Conservation (phyloP, 306 rosid species). For the Vigna unguiculata region DNA sequence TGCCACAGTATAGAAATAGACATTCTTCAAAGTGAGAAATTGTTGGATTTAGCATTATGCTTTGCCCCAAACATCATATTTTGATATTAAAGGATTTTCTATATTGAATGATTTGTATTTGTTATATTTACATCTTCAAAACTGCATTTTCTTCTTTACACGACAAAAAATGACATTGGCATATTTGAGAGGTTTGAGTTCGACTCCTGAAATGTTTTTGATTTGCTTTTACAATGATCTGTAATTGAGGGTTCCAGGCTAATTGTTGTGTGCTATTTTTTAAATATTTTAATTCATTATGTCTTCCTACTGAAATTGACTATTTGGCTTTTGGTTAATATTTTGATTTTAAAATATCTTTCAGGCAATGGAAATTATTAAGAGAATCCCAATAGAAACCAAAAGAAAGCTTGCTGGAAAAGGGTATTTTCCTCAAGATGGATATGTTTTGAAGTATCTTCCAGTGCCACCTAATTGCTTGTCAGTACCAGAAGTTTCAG, state of each 20-base stretch:
- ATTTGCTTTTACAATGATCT: constrained; percentile 18
- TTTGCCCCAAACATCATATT: not conserved
- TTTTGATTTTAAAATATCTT: constrained; percentile 39
- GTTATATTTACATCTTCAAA: not conserved
- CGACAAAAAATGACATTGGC: constrained; percentile 17
- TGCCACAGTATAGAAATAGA: constrained; percentile 2
- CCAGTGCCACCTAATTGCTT: constrained; percentile 98
- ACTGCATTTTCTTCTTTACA: not conserved
- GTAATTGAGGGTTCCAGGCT: constrained; percentile 3
- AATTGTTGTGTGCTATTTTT: not conserved
- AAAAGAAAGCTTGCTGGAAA: constrained; percentile 71
- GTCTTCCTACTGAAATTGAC: constrained; percentile 22
- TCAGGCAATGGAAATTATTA: constrained; percentile 80
- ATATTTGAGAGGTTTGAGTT: constrained; percentile 29
- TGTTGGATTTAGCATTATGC: constrained; percentile 3
- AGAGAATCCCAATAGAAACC: constrained; percentile 71
- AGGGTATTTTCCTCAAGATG: constrained; percentile 92
- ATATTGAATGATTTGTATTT: constrained; percentile 9
- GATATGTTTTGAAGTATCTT: constrained; percentile 70
- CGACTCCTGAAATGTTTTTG: not conserved
- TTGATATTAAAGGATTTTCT: constrained; percentile 2
- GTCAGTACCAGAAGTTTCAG: constrained; percentile 94
- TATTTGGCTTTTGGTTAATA: constrained; percentile 25
- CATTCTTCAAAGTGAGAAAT: not conserved
- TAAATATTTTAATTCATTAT: constrained; percentile 1